Conservation (phyloP, 164 flowering plant genomes). For the Dillenia turbinata region DNA sequence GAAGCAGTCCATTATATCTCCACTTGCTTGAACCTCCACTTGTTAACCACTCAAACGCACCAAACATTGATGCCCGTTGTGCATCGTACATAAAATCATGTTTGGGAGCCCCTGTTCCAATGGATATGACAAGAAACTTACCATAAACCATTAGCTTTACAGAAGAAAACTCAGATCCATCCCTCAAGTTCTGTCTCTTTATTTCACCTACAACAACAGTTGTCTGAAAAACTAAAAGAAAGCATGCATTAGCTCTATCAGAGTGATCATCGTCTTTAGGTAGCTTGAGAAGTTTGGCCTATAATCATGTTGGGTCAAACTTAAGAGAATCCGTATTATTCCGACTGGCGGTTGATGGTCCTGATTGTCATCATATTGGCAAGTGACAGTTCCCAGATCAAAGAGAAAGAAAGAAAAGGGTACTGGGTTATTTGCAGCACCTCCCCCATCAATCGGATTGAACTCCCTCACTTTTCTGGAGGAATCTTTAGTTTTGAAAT, state of each 20-base stretch:
- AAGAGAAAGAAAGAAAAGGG: no score
- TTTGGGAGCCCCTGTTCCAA: slow-evolving; percentile 35
- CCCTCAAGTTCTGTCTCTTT: slow-evolving; percentile 10
- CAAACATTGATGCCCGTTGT: slow-evolving; percentile 28
- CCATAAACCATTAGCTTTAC: slow-evolving; percentile 23
- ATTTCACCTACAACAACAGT: slow-evolving; percentile 29
- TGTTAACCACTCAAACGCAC: slow-evolving; percentile 24
- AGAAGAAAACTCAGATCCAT: slow-evolving; percentile 22
- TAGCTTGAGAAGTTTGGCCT: no score
- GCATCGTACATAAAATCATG: slow-evolving; percentile 17
- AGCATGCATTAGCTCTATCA: neutral
- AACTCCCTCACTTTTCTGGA: slow-evolving; percentile 10
- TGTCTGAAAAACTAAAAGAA: slow-evolving; percentile 13
- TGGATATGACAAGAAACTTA: slow-evolving; percentile 28
- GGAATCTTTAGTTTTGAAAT: slow-evolving; percentile 7
- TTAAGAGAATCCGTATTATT: no score
- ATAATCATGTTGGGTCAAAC: no score
- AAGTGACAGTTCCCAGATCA: no score
- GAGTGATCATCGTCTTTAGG: neutral
- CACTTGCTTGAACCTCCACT: slow-evolving; percentile 24
- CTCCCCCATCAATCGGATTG: slow-evolving; percentile 30
- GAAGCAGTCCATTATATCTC: slow-evolving; percentile 30
- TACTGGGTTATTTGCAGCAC: slow-evolving; percentile 31
- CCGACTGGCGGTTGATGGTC: no score
- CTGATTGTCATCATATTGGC: no score